Evolutionary conservation across 2,329 filamentous ascomycete species (phyloP), one percentile per base, ranked within the genome.

Genomic region (Alternaria infectoria): DNA sequence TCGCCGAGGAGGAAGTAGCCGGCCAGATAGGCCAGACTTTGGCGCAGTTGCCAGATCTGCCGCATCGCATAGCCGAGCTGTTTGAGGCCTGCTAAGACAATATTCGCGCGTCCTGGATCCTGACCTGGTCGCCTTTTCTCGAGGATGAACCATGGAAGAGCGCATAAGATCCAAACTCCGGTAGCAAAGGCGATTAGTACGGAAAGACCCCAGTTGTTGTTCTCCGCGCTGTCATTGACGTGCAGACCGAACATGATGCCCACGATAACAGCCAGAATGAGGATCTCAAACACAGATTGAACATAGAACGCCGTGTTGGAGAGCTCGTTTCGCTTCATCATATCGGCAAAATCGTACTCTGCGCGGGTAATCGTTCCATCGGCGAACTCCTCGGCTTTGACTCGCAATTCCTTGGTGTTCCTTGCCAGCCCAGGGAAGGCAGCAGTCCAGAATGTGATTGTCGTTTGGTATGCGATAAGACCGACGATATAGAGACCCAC

Each of bases 1-100:
- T 91, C 90, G n/a, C 88, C 89, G 0, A 91, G 84, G 2, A 91
- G 81, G 73, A 91, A 91, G 72, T 90, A 91, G 4, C 84, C 83
- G 77, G 65, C 61, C 0, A 92, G 83, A 74, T 91, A 91, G 17
- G 90, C 81, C 26, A 91, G 75, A 65, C 86, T 89, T 78, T 91
- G 90, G 73, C 87, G 89, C 47, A 91, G 78, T 40, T 86, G 85
- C 86, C 87, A 89, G 15, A 91, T 87, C 72, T 90, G 85, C 0
- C 78, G 81, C 2, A 86, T 60, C 0, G 89, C 89, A 65, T 87
- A 82, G 61, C 82, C 84, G 2, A 74, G 68, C 73, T 91, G 89
- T 84, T 86, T 88, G 50, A 90, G 80, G 2, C 89, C 89, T 13
- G 70, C 70, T 3, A 88, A 85, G 19, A 86, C 81, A 21, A 91